These are phyloP conservation scores for Priceomyces carsonii DNA, from an alignment of 805 yeast species.

Conservation along the genomic window DNA sequence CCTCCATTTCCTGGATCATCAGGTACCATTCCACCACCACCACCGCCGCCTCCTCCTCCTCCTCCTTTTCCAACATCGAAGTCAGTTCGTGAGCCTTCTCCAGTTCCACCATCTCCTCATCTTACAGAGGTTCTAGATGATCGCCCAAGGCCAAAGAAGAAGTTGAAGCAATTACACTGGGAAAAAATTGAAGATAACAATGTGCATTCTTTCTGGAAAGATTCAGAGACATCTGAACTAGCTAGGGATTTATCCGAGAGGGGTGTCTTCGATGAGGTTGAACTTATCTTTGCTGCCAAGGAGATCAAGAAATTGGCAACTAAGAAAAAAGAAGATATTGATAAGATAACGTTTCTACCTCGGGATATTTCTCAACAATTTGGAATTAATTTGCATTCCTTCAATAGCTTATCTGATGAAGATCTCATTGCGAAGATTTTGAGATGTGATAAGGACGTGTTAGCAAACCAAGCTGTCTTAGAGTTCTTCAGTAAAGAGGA, in stretches of 20 bases:
- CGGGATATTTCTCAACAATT: conserved; percentile 78
- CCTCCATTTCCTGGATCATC: conserved; percentile 18
- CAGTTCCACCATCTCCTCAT: conserved; percentile 15
- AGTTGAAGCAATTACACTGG: conserved; percentile 81
- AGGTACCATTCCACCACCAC: conserved; percentile 19
- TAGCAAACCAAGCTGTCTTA: conserved; percentile 55
- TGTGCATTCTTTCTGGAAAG: conserved; percentile 64
- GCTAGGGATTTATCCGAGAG: conserved; percentile 51
- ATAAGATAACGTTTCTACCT: conserved; percentile 57
- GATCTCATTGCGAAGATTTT: conserved; percentile 57
- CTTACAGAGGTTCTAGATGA: conserved; percentile 23
- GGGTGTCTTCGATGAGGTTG: conserved; percentile 70
- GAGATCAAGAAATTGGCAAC: conserved; percentile 48
- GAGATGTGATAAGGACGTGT: conserved; percentile 57
- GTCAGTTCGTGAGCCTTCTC: conserved; percentile 15
- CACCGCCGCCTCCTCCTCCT: conserved; percentile 33
- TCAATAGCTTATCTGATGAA: conserved; percentile 51
- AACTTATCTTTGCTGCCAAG: conserved; percentile 57
- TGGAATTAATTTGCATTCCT: conserved; percentile 74
- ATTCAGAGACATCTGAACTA: conserved; percentile 41
- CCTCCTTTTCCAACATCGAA: conserved; percentile 5
- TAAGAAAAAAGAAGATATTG: conserved; percentile 42
- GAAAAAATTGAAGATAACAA: conserved; percentile 61
- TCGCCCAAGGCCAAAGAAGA: conserved; percentile 58
- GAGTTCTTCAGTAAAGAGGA: conserved; percentile 74